Evolutionary conservation across 257 asterid species (phyloP).

Genomic region (Perilla frutescens): DNA sequence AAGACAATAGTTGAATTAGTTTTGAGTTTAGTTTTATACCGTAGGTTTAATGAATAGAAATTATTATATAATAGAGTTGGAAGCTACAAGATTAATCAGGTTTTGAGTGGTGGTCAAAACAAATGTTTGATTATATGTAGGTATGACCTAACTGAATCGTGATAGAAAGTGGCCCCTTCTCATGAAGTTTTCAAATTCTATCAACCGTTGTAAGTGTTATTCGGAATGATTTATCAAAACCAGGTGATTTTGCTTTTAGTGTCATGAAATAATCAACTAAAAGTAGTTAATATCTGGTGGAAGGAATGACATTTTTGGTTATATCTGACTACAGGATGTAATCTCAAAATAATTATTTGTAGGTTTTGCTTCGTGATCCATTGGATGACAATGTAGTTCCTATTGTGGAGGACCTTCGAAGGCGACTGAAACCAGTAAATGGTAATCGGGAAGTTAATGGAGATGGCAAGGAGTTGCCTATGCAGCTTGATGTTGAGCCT

Average conservation of each 20-base stretch:
- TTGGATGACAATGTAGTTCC: constrained; percentile 76
- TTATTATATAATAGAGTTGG: neutral
- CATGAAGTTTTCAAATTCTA: neutral
- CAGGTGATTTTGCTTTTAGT: constrained; percentile 7
- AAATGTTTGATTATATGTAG: neutral
- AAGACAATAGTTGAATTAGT: neutral
- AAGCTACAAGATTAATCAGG: constrained; percentile 2
- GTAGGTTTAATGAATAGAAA: constrained; percentile 2
- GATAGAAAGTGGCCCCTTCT: constrained; percentile 10
- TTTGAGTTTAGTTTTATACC: neutral
- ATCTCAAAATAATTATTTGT: constrained; percentile 22
- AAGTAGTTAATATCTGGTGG: neutral
- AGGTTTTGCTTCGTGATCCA: constrained; percentile 91
- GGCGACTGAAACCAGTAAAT: constrained; percentile 63
- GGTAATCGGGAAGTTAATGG: constrained; percentile 60
- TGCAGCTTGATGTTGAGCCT: constrained; percentile 67
- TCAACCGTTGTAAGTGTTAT: constrained; percentile 8
- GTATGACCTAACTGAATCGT: neutral
- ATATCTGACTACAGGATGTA: neutral
- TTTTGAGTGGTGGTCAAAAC: neutral
- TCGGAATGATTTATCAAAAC: neutral
- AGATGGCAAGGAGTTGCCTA: constrained; percentile 52
- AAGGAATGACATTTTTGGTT: constrained; percentile 4
- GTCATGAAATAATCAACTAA: constrained; percentile 6
- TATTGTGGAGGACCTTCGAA: constrained; percentile 79